Percentiles rank a stretch among this genome's conserved stretches.
Conservation (phyloP, 192 early-diverging fungal genomes). For the Borealophlyctis nickersoniae region DNA sequence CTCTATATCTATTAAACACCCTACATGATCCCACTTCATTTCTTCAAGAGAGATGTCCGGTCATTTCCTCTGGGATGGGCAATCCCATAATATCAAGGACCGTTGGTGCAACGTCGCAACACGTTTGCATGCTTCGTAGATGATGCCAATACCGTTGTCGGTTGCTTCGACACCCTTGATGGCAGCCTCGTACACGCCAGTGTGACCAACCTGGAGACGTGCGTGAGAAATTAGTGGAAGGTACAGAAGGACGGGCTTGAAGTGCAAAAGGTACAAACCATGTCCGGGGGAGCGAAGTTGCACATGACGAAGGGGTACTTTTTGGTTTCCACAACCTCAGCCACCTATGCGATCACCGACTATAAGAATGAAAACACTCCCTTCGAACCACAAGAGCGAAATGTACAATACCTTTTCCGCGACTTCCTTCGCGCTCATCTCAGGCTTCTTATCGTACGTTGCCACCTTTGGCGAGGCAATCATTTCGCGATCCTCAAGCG, state of each 20-base stretch:
- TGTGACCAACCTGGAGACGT: conserved; percentile 88
- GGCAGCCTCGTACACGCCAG: conserved; percentile 90
- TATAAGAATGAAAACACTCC: too few relatives aligned
- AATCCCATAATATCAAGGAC: conserved; percentile 89
- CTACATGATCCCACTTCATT: too few relatives aligned
- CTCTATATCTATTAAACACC: too few relatives aligned
- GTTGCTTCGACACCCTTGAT: conserved; percentile 90
- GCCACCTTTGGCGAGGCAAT: conserved; percentile 92
- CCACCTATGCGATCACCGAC: too few relatives aligned
- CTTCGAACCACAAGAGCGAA: too few relatives aligned
- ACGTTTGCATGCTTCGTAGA: conserved; percentile 88
- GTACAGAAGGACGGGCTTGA: too few relatives aligned
- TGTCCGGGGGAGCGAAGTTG: conserved; percentile 96
- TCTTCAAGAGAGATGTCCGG: too few relatives aligned
- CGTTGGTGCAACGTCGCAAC: conserved; percentile 97
- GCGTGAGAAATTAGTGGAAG: too few relatives aligned
- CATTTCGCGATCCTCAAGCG: conserved; percentile 83
- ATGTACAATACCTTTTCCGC: conserved; percentile 89
- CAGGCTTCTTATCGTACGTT: conserved; percentile 95
- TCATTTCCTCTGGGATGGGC: conserved; percentile 93
- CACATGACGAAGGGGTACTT: conserved; percentile 96
- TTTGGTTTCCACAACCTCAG: conserved; percentile 68
- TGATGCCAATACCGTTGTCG: conserved; percentile 89
- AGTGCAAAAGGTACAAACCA: conserved; percentile 35
- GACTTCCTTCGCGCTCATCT: conserved; percentile 89